phyloP scores from a whole-genome alignment of 768 basidiomycete species.

The Suillus decipiens region DNA sequence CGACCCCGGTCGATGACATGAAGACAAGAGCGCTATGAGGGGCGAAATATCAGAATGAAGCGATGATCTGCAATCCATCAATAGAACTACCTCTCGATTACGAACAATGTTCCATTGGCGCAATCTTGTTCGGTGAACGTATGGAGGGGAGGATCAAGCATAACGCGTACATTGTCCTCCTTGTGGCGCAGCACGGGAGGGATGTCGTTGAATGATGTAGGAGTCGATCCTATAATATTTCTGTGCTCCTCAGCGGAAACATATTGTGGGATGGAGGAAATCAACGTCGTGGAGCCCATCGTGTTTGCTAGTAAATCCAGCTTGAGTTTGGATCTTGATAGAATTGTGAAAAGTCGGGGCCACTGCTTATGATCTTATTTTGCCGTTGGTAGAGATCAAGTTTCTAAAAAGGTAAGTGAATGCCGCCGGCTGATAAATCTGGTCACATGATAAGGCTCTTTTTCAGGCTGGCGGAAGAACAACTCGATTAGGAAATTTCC shows the following conservation, averaged over 20 bases:
- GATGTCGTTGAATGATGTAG: constrained; percentile 81
- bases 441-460: too few relatives aligned
- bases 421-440: too few relatives aligned
- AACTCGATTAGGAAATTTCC: too few relatives aligned
- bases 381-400: too few relatives aligned
- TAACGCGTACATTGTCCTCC: constrained; percentile 68
- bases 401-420: too few relatives aligned
- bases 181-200: constrained; percentile 78
- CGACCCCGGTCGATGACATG: constrained; percentile 66
- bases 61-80: constrained; percentile 3
- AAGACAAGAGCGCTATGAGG: constrained; percentile 69
- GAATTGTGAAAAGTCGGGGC: neutral
- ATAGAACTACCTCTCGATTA: constrained; percentile 76
- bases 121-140: constrained; percentile 55
- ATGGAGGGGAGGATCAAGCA: constrained; percentile 67
- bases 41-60: constrained; percentile 6
- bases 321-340: neutral
- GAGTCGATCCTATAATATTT: constrained; percentile 65
- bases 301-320: neutral
- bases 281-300: constrained; percentile 4
- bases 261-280: neutral
- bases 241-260: constrained; percentile 4
- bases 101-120: constrained; percentile 69
- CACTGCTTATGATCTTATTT: neutral
- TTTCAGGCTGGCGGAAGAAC: too few relatives aligned